These are phyloP conservation scores for Pseudogymnoascus sp. DNA, from an alignment of 2,329 filamentous ascomycete genomes.

Conservation along the genomic window DNA sequence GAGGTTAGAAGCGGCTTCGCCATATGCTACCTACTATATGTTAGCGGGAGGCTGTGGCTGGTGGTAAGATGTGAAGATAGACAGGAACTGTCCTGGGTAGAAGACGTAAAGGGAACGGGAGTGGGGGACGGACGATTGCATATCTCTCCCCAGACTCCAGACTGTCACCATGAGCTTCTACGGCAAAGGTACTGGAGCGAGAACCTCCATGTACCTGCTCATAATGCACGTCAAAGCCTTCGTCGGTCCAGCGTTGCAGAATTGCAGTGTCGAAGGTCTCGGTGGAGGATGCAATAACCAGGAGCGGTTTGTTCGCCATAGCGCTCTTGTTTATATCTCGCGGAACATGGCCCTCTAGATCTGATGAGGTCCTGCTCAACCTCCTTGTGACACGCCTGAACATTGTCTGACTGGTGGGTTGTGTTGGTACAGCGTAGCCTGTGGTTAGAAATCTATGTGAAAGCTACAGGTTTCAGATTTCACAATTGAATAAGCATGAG, in stretches of 20 bases:
- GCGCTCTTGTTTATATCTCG: not conserved
- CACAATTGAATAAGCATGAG: not conserved
- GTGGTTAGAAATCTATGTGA: not conserved
- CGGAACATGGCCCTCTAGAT: not conserved
- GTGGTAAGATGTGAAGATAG: constrained; percentile 39
- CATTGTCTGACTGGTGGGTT: not conserved
- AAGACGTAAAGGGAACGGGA: not conserved
- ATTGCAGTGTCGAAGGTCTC: constrained; percentile 48
- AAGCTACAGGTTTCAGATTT: not conserved
- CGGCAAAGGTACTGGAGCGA: constrained; percentile 31
- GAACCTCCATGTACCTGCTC: constrained; percentile 6
- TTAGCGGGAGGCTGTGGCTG: not conserved
- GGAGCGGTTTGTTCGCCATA: constrained; percentile 7
- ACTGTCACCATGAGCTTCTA: constrained; percentile 38
- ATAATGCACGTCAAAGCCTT: constrained; percentile 53
- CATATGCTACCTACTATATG: constrained; percentile 3
- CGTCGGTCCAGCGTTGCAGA: constrained; percentile 46
- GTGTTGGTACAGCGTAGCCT: not conserved
- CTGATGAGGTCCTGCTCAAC: not conserved
- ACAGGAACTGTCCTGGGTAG: not conserved
- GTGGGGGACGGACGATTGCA: constrained; percentile 50
- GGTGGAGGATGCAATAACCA: constrained; percentile 44
- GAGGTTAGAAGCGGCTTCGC: not conserved
- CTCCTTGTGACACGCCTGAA: not conserved
- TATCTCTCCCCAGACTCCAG: constrained; percentile 45